phyloP scores from a whole-genome alignment of 257 asterid species.

The Coffea eugenioides region DNA sequence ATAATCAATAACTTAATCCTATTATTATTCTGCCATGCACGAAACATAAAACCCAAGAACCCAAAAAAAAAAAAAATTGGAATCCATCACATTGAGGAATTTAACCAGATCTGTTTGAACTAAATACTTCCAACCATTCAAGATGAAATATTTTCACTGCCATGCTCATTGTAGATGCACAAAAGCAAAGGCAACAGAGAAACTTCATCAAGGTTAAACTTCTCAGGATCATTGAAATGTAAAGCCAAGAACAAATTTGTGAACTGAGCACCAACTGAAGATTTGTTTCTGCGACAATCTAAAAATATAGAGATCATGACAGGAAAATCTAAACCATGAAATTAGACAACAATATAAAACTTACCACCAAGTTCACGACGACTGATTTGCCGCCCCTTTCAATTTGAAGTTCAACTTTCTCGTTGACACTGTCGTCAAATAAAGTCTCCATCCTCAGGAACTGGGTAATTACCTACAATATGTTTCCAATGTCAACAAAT shows the following conservation, averaged over 20 bases:
- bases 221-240: neutral
- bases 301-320: neutral
- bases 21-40: neutral
- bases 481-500: slow-evolving; percentile 25
- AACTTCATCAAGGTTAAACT: neutral
- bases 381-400: slow-evolving; percentile 96
- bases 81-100: neutral
- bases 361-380: slow-evolving; percentile 67
- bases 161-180: neutral
- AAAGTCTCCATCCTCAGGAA: slow-evolving; percentile 84
- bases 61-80: neutral
- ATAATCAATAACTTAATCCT: neutral
- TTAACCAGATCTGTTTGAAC: neutral
- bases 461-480: slow-evolving; percentile 85
- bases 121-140: no score
- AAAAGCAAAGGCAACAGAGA: neutral
- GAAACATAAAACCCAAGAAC: neutral
- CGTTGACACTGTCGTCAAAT: slow-evolving; percentile 84
- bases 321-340: neutral
- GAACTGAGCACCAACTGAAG: neutral
- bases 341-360: slow-evolving; percentile 20
- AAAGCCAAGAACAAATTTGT: neutral
- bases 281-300: neutral
- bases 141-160: neutral
- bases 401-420: slow-evolving; percentile 76